Evolutionary conservation across 495 filamentous ascomycete genomes (phyloP).

Genomic region (Tuber calosporum): DNA sequence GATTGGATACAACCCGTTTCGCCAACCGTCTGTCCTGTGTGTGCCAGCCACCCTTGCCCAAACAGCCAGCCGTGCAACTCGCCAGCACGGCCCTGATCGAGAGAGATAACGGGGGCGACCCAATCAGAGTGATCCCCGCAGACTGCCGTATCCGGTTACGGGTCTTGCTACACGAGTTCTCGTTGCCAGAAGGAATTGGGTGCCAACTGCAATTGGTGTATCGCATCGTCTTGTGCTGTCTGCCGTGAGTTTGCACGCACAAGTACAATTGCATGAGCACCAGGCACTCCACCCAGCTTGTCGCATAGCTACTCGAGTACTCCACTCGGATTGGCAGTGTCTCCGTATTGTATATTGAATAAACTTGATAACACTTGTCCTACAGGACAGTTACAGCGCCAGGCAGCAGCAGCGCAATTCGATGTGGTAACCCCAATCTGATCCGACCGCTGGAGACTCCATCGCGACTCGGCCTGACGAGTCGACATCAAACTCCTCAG

Average conservation of each 20-base stretch:
- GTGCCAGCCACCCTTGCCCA: background rate
- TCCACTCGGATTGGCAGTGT: no score
- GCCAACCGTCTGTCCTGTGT: background rate
- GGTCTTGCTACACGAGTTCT: background rate
- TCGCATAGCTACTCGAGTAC: no score
- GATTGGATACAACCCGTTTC: background rate
- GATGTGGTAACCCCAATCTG: background rate
- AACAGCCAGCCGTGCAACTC: background rate
- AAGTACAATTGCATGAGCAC: no score
- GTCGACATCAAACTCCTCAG: background rate
- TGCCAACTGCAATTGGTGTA: background rate
- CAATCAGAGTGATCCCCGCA: background rate
- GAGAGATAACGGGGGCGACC: slow-evolving; percentile 3
- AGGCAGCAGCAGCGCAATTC: background rate
- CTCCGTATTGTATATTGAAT: no score
- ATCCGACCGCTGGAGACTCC: background rate
- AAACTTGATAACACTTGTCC: no score
- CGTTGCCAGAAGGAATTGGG: background rate
- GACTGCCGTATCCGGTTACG: background rate
- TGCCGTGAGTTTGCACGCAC: background rate
- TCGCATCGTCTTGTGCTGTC: background rate
- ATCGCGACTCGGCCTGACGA: background rate
- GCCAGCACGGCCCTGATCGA: background rate
- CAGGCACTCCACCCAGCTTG: no score
- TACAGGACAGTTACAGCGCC: no score